Evolutionary conservation across 345 rosid species (phyloP).

Genomic region (Sonneratia alba): DNA sequence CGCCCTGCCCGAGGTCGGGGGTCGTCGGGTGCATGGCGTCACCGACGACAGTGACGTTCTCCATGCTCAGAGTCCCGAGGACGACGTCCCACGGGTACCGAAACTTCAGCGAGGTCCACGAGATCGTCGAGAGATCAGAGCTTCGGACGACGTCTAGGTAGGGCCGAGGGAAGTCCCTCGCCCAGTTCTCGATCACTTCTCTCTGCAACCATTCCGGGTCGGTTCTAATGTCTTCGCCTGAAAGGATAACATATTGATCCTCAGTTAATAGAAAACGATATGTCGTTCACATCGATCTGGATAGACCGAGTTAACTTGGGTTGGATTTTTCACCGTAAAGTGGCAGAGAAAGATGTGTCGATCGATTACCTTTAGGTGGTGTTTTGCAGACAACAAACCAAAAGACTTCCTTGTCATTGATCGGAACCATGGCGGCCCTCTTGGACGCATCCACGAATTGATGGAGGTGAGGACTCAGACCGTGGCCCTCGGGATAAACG

Average conservation of each 20-base stretch:
- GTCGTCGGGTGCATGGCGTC: conserved; percentile 52
- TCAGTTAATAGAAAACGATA: too few relatives aligned
- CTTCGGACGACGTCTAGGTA: conserved; percentile 17
- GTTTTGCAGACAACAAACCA: conserved; percentile 14
- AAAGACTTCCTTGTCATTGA: conserved; percentile 24
- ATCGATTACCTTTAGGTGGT: conserved; percentile 13
- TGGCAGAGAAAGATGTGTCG: background rate
- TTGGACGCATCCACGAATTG: conserved; percentile 22
- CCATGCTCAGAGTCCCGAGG: conserved; percentile 21
- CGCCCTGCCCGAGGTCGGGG: conserved; percentile 38
- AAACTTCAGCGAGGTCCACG: conserved; percentile 22
- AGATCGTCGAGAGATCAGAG: conserved; percentile 18
- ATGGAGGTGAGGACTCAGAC: conserved; percentile 2
- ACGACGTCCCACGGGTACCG: conserved; percentile 29
- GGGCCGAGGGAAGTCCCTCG: conserved; percentile 16
- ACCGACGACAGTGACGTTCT: conserved; percentile 28
- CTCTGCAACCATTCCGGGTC: conserved; percentile 16
- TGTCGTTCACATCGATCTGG: background rate
- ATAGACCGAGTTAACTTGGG: too few relatives aligned
- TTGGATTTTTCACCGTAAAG: too few relatives aligned
- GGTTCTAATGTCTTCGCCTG: conserved; percentile 9
- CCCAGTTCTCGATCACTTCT: conserved; percentile 14
- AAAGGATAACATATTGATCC: background rate
- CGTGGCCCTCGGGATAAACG: conserved; percentile 27
- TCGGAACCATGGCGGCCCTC: conserved; percentile 21